Conservation (phyloP, 2,329 filamentous ascomycete genomes). For the Seiridium unicorne region DNA sequence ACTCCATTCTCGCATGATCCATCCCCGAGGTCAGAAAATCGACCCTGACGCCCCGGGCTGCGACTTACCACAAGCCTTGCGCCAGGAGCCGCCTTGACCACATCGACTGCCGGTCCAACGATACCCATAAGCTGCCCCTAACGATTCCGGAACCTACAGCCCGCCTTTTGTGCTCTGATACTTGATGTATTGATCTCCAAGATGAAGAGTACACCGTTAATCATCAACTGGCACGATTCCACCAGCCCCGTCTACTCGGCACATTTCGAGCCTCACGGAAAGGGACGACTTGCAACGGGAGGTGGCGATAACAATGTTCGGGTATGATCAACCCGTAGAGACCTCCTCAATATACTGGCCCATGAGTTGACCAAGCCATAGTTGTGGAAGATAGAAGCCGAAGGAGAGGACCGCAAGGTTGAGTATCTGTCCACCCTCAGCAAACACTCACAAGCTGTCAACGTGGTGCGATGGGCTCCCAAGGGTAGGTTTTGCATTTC, state of each 20-base stretch:
- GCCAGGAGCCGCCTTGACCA: not conserved
- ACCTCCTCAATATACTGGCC: not conserved
- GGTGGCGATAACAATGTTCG: constrained; percentile 97
- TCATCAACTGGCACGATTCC: constrained; percentile 98
- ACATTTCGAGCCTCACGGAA: constrained; percentile 91
- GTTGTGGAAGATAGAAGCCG: constrained; percentile 84
- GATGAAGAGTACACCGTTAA: constrained; percentile 96
- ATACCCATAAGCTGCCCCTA: not conserved
- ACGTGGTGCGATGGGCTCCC: constrained; percentile 94
- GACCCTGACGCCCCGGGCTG: not conserved
- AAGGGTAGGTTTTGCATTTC: constrained; percentile 63
- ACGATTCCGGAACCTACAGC: not conserved
- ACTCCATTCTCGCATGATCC: not conserved
- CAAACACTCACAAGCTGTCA: constrained; percentile 96
- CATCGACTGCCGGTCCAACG: not conserved
- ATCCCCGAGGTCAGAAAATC: not conserved
- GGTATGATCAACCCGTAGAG: constrained; percentile 47
- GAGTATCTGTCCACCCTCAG: constrained; percentile 87
- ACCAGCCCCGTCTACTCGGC: constrained; percentile 96
- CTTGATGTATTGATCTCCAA: constrained; percentile 28
- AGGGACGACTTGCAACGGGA: constrained; percentile 86
- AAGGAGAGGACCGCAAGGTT: constrained; percentile 83
- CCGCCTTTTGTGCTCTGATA: not conserved
- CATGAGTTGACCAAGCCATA: constrained; percentile 1
- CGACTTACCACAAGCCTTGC: not conserved